A percentile compares a stretch with the other conserved stretches of the same genome.
These are phyloP conservation scores for Tolypocladium sp. DNA, from an alignment of 2,329 filamentous ascomycete genomes.

Conservation along the genomic window DNA sequence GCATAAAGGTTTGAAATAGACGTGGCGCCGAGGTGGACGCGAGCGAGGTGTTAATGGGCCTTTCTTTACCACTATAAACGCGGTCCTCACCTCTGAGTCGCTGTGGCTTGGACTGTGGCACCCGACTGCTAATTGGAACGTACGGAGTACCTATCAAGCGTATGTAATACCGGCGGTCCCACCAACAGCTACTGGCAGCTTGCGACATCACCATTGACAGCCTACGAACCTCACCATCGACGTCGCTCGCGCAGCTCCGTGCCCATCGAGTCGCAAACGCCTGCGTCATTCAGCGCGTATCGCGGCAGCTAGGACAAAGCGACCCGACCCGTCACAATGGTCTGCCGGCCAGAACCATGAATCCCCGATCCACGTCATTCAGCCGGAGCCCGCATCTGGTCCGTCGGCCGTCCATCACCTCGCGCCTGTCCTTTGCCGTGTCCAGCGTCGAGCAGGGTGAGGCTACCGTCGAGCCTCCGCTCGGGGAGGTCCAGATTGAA, in stretches of 20 bases:
- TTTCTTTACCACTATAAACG: slow-evolving; percentile 23
- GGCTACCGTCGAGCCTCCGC: slow-evolving; percentile 35
- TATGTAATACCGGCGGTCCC: background rate
- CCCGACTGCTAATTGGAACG: background rate
- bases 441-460: slow-evolving; percentile 57
- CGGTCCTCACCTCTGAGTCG: slow-evolving; percentile 3
- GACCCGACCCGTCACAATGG: slow-evolving; percentile 25
- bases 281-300: background rate
- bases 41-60: background rate
- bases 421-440: slow-evolving; percentile 58
- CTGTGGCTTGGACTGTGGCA: background rate
- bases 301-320: background rate
- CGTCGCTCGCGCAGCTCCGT: background rate
- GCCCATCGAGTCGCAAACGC: background rate
- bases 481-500: slow-evolving; percentile 63
- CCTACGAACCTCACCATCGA: background rate
- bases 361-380: slow-evolving; percentile 44
- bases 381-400: slow-evolving; percentile 22
- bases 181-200: background rate
- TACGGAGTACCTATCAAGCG: background rate
- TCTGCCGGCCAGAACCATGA: slow-evolving; percentile 32
- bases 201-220: background rate
- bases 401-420: slow-evolving; percentile 49
- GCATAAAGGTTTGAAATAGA: background rate
- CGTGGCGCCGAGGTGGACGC: background rate